These are phyloP conservation scores for Ascochyta koolunga DNA, from an alignment of 2,329 filamentous ascomycete genomes.

Conservation along the genomic window DNA sequence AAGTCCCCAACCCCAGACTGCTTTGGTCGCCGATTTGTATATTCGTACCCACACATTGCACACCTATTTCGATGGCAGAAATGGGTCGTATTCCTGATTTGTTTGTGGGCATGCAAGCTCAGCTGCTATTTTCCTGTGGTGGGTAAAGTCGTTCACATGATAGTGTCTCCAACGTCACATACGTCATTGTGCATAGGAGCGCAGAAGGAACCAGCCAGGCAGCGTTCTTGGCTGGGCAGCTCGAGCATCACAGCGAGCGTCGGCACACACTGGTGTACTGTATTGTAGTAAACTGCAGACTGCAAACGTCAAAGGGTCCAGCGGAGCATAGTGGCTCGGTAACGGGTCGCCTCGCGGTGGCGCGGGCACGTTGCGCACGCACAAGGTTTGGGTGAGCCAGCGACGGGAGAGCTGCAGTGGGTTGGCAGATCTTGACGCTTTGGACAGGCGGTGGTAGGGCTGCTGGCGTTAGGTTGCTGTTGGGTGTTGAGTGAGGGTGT, in stretches of 20 bases:
- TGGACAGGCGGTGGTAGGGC: no score
- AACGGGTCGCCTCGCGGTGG: conserved; percentile 26
- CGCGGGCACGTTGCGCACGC: conserved; percentile 10
- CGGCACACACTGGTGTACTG: no score
- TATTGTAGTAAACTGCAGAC: not conserved
- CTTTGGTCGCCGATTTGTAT: no score
- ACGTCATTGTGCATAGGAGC: conserved; percentile 5
- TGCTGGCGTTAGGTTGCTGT: conserved; percentile 13
- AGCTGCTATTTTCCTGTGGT: no score
- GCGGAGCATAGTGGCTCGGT: conserved; percentile 13
- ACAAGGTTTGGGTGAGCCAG: conserved; percentile 10
- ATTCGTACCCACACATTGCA: no score
- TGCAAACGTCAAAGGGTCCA: not conserved
- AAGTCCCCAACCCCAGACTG: no score
- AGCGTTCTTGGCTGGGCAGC: not conserved
- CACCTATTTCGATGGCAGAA: no score
- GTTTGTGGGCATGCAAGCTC: no score
- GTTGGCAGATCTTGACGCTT: conserved; percentile 18
- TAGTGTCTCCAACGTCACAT: not conserved
- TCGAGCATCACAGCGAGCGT: no score
- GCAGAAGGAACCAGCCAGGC: not conserved
- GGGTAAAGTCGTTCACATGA: no score
- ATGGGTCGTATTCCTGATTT: no score
- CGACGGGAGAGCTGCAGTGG: conserved; percentile 23
- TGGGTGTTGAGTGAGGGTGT: no score